Percentiles rank a stretch among this genome's conserved stretches.
phyloP scores from a whole-genome alignment of 1,284 basidiomycete species.

The Chiua sp. region DNA sequence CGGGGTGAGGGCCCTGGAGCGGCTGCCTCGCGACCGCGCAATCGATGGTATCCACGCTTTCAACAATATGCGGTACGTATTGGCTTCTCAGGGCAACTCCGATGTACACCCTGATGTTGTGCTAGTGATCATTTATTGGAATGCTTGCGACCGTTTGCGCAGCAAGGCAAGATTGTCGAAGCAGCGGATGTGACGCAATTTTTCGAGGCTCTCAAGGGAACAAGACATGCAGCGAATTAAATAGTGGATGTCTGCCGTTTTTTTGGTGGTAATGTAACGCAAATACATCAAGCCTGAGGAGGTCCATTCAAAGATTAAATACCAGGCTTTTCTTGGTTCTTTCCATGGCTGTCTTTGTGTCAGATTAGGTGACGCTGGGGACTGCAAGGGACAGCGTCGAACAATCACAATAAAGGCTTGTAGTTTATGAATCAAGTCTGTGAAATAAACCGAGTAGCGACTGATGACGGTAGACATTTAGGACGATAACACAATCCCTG shows the following conservation, averaged over 20 bases:
- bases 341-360: too few relatives aligned
- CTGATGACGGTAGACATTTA: too few relatives aligned
- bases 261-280: too few relatives aligned
- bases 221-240: constrained; percentile 25
- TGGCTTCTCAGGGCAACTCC: background rate
- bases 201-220: constrained; percentile 56
- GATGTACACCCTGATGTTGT: background rate
- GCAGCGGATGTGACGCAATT: constrained; percentile 74
- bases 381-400: too few relatives aligned
- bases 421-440: too few relatives aligned
- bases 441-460: too few relatives aligned
- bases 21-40: constrained; percentile 74
- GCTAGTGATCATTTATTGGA: constrained; percentile 70
- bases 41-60: constrained; percentile 83
- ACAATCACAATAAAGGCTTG: too few relatives aligned
- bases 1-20: constrained; percentile 73
- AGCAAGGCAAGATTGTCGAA: constrained; percentile 75
- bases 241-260: background rate
- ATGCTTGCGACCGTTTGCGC: constrained; percentile 79
- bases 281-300: background rate
- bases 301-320: background rate
- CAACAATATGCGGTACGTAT: constrained; percentile 73
- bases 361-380: too few relatives aligned
- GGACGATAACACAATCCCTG: too few relatives aligned
- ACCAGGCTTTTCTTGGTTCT: too few relatives aligned